Base-by-base conservation (phyloP, 129 eudicot genomes). In the Artemisia annua region DNA sequence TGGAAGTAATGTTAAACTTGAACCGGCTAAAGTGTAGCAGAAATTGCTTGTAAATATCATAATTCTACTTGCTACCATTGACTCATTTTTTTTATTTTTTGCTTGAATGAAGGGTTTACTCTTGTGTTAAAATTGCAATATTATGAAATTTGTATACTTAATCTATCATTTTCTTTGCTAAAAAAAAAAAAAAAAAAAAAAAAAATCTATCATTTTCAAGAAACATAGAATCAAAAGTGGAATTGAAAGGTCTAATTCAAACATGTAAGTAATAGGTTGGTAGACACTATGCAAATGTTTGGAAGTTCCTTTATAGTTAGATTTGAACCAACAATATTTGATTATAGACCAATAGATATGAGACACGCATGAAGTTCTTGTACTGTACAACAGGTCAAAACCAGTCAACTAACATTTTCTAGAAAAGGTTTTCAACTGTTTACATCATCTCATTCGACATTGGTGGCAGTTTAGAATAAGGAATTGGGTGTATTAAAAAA, bases 371-470 rank as follows among this genome's bases (percentile, higher is more conserved):
- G 28, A 18, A 64, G 67, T 24, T 12, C 53, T 78, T 78, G 82
- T 78, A 78, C 78, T 19, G 73, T 48, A 72, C 78, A 78, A 71
- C 24, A 55, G n/a, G 28, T 54, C 19, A 20, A 20, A 66, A 78
- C 63, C 54, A 32, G 71, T 59, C 54, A 48, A 68, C 13, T 30
- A n/a, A 18, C 17, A 76, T 18, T 43, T 49, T 67, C 5, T 14
- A 43, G 58, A 46, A 65, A 39, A 66, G 66, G 4, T 22, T 73
- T 26, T 73, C 26, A 57, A 55, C 54, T 48, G 20, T 60, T 14
- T 50, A 10, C 19, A 49, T 24, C 59, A 7, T 26, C 48, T 14
- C 51, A 19, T 11, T 16, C 4, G 57, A 16, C 66, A 64, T 58
- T 60, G 65, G 64, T 46, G 66, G 50, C 30, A 67, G 80, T 68